Conservation (phyloP, 768 basidiomycete genomes). For the Pulveroboletus ravenelii region DNA sequence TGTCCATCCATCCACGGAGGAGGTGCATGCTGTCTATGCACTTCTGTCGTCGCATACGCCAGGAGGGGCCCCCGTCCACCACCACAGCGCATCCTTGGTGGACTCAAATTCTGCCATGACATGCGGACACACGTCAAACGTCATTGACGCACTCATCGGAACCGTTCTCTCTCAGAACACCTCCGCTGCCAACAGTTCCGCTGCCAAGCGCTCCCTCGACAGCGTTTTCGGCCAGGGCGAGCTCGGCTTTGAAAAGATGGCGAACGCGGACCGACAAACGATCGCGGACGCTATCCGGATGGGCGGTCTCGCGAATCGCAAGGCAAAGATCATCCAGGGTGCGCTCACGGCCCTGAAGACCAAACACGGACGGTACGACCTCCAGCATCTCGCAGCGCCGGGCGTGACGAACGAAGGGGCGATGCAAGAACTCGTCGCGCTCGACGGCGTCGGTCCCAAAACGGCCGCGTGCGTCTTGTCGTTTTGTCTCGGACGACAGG, state of each 20-base stretch:
- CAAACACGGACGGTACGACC: slow-evolving; percentile 49
- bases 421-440: slow-evolving; percentile 54
- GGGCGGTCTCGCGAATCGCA: slow-evolving; percentile 58
- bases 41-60: slow-evolving; percentile 39
- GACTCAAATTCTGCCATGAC: slow-evolving; percentile 39
- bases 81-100: slow-evolving; percentile 17
- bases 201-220: slow-evolving; percentile 48
- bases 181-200: slow-evolving; percentile 43
- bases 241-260: slow-evolving; percentile 45
- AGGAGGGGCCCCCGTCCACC: slow-evolving; percentile 25
- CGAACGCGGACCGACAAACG: slow-evolving; percentile 35
- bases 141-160: slow-evolving; percentile 54
- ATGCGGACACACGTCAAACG: slow-evolving; percentile 46
- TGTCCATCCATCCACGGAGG: slow-evolving; percentile 39
- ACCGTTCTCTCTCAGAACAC: slow-evolving; percentile 62
- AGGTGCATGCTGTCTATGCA: slow-evolving; percentile 37
- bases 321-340: slow-evolving; percentile 51
- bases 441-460: slow-evolving; percentile 58
- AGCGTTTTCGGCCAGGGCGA: slow-evolving; percentile 43
- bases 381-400: slow-evolving; percentile 45
- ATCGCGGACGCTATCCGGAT: slow-evolving; percentile 47
- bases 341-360: slow-evolving; percentile 40
- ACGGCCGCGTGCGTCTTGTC: slow-evolving; percentile 60
- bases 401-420: slow-evolving; percentile 41
- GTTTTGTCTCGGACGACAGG: slow-evolving; percentile 55